A percentile compares a stretch with the other conserved stretches of the same genome.
These are phyloP conservation scores for Orychophragmus violaceus DNA, from an alignment of 345 rosid species.

Conservation along the genomic window DNA sequence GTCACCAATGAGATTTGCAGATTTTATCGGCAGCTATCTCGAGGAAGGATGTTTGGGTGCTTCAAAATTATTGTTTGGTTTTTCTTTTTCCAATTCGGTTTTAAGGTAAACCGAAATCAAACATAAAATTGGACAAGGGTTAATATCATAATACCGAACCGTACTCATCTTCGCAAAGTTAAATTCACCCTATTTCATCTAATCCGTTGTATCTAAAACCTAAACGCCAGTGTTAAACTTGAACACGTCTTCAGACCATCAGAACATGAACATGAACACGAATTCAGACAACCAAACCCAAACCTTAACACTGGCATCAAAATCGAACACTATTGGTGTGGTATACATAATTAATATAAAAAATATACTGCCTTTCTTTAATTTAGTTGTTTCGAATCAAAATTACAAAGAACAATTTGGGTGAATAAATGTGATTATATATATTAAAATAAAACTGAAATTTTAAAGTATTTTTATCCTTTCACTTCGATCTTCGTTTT, in stretches of 20 bases:
- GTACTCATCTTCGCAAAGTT: too few species aligned
- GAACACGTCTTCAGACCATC: too few species aligned
- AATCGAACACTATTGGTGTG: not conserved
- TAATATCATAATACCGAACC: too few species aligned
- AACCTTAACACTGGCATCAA: too few species aligned
- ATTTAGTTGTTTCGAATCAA: constrained; percentile 1
- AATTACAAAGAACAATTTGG: constrained; percentile 7
- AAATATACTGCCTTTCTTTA: not conserved
- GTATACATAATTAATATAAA: not conserved
- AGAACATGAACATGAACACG: too few species aligned
- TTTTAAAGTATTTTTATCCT: too few species aligned
- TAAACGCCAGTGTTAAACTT: too few species aligned
- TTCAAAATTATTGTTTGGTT: not conserved
- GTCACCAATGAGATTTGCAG: constrained; percentile 2
- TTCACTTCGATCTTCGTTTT: not conserved
- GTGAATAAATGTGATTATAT: not conserved
- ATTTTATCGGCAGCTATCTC: constrained; percentile 5
- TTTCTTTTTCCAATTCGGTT: not conserved
- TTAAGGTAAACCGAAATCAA: not conserved
- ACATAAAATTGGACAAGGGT: not conserved
- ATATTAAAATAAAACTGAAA: too few species aligned
- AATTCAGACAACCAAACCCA: too few species aligned
- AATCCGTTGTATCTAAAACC: too few species aligned
- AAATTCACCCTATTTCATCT: too few species aligned
- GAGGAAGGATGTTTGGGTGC: not conserved